Evolutionary conservation across 2,329 filamentous ascomycete species (phyloP).

Genomic region (Alternaria conjuncta): DNA sequence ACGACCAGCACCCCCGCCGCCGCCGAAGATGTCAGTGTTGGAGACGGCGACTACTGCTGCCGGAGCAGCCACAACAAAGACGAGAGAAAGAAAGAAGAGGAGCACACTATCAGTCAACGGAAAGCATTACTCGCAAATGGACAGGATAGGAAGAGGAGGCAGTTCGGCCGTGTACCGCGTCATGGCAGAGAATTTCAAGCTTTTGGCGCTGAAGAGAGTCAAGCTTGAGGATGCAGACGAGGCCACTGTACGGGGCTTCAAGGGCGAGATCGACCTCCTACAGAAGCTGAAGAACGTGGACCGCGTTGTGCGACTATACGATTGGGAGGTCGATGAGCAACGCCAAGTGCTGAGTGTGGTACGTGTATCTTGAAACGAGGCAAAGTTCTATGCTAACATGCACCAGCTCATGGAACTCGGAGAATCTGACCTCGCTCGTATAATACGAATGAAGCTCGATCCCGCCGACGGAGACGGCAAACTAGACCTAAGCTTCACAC

Average conservation of each 20-base stretch:
- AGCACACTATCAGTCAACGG: constrained; percentile 89
- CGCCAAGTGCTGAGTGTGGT: constrained; percentile 88
- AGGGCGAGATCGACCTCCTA: constrained; percentile 92
- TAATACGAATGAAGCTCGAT: constrained; percentile 73
- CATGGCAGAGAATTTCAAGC: constrained; percentile 94
- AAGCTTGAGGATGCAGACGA: constrained; percentile 90
- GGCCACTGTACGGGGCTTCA: constrained; percentile 81
- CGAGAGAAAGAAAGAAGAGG: constrained; percentile 73
- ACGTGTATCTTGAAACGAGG: constrained; percentile 48
- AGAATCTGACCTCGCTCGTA: constrained; percentile 88
- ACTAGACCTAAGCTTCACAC: constrained; percentile 88
- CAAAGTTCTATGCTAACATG: constrained; percentile 11
- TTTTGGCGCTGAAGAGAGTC: constrained; percentile 92
- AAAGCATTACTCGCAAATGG: constrained; percentile 86
- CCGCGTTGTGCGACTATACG: constrained; percentile 86
- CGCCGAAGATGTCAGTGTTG: constrained; percentile 96
- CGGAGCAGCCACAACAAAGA: constrained; percentile 78
- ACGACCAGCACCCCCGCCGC: constrained; percentile 76
- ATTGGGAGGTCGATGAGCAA: constrained; percentile 92
- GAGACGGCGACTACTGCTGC: constrained; percentile 86
- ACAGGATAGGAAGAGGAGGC: constrained; percentile 89
- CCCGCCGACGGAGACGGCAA: constrained; percentile 55
- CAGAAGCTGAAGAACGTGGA: constrained; percentile 83
- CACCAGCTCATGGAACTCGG: constrained; percentile 92
- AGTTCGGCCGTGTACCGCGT: constrained; percentile 95